phyloP scores from a whole-genome alignment of 768 basidiomycete species.

The Stropharia rugosoannulata region DNA sequence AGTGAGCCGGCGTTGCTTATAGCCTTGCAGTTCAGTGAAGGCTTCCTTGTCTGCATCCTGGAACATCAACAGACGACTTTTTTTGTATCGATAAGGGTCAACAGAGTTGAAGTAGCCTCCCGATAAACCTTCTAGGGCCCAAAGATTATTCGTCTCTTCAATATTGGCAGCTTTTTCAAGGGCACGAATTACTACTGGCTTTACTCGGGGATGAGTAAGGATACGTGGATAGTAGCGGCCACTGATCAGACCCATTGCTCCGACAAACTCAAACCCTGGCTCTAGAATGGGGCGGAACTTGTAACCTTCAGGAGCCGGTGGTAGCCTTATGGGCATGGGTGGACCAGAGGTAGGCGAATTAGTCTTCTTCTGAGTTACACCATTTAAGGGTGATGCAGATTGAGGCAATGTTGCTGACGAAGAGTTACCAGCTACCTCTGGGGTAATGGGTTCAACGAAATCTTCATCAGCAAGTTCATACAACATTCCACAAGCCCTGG shows the following conservation, averaged over 20 bases:
- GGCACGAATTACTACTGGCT: constrained; percentile 31
- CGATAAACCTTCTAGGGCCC: constrained; percentile 70
- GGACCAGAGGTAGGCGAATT: constrained; percentile 4
- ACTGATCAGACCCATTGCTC: constrained; percentile 69
- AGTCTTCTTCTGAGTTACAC: neutral
- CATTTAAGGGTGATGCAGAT: neutral
- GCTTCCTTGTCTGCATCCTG: constrained; percentile 59
- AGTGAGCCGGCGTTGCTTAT: constrained; percentile 31
- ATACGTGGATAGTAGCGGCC: constrained; percentile 83
- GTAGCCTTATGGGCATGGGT: constrained; percentile 27
- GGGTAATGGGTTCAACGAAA: constrained; percentile 48
- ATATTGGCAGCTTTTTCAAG: constrained; percentile 32
- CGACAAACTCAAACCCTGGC: constrained; percentile 58
- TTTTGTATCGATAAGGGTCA: constrained; percentile 63
- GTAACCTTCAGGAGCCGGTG: constrained; percentile 65
- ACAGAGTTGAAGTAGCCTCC: constrained; percentile 69
- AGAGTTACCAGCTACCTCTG: constrained; percentile 3
- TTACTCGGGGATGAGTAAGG: constrained; percentile 62
- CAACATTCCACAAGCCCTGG: constrained; percentile 68
- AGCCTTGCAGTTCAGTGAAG: constrained; percentile 36
- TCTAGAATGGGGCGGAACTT: constrained; percentile 67
- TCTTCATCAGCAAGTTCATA: constrained; percentile 79
- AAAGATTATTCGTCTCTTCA: constrained; percentile 51
- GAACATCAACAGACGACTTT: constrained; percentile 53
- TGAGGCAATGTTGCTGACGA: neutral